A percentile compares a stretch with the other conserved stretches of the same genome.
phyloP scores from a whole-genome alignment of 179 eudicot species.

The Beta lomatogona region DNA sequence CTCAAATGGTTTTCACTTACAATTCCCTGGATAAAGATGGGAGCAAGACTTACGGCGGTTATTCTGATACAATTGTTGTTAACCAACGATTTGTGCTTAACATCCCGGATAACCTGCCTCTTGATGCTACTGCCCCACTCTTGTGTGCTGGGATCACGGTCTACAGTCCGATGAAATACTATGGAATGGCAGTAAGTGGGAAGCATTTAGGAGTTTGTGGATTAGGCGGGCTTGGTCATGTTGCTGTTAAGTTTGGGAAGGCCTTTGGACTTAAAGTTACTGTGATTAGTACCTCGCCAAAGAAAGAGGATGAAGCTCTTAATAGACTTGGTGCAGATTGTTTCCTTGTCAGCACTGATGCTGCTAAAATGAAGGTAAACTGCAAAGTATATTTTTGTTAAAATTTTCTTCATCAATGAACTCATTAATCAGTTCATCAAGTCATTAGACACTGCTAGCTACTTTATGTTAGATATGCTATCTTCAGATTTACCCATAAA shows the following conservation, averaged over 20 bases:
- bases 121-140: slow-evolving; percentile 31
- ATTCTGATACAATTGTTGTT: slow-evolving; percentile 35
- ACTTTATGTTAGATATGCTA: too few relatives aligned
- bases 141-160: slow-evolving; percentile 44
- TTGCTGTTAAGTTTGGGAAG: slow-evolving; percentile 46
- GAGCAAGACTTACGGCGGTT: slow-evolving; percentile 37
- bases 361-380: slow-evolving; percentile 38
- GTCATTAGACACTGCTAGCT: too few relatives aligned
- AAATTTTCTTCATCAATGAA: too few relatives aligned
- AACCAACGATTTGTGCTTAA: slow-evolving; percentile 33
- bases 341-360: slow-evolving; percentile 39
- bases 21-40: slow-evolving; percentile 34
- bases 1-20: slow-evolving; percentile 29
- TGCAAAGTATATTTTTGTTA: background rate
- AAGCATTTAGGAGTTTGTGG: slow-evolving; percentile 43
- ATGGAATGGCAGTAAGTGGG: slow-evolving; percentile 37
- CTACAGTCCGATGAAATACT: slow-evolving; percentile 42
- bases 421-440: too few relatives aligned
- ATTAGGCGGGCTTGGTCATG: slow-evolving; percentile 45
- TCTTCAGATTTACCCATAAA: too few relatives aligned
- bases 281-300: slow-evolving; percentile 37
- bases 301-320: slow-evolving; percentile 43
- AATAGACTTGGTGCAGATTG: slow-evolving; percentile 37
- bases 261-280: slow-evolving; percentile 46
- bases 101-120: slow-evolving; percentile 33